Percentiles rank a stretch among this genome's conserved stretches.
phyloP scores from a whole-genome alignment of 2,329 filamentous ascomycete genomes.

The Epichloe amarillans region DNA sequence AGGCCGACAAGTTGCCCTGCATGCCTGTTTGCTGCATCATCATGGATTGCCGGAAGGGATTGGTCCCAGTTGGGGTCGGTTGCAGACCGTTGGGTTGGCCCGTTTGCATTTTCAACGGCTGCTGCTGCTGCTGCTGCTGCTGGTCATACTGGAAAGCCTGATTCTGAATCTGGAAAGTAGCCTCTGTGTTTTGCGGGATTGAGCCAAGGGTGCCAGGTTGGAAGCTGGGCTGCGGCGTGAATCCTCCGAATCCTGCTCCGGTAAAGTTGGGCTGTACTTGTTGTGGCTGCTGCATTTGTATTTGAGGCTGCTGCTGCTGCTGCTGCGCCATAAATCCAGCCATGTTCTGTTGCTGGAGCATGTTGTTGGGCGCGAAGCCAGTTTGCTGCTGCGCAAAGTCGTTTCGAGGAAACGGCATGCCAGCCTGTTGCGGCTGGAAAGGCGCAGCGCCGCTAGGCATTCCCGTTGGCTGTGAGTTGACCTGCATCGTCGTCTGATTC shows the following conservation, averaged over 20 bases:
- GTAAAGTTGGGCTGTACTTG: conserved; percentile 39
- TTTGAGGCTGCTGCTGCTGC: conserved; percentile 15
- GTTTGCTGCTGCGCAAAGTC: conserved; percentile 14
- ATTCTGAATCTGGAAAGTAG: conserved; percentile 32
- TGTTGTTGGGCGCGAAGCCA: conserved; percentile 15
- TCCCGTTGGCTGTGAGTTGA: conserved; percentile 23
- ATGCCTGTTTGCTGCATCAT: conserved; percentile 48
- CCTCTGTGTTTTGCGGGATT: conserved; percentile 44
- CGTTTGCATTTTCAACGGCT: conserved; percentile 13
- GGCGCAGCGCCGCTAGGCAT: conserved; percentile 20
- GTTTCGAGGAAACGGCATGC: conserved; percentile 17
- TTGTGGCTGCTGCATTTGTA: conserved; percentile 17
- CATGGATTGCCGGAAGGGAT: conserved; percentile 91
- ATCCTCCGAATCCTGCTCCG: conserved; percentile 75
- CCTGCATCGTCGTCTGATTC: conserved; percentile 61
- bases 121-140: conserved; percentile 11
- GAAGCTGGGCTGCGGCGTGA: conserved; percentile 50
- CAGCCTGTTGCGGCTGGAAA: conserved; percentile 27
- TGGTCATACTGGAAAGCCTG: conserved; percentile 9
- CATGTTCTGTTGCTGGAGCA: conserved; percentile 18
- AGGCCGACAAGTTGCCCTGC: conserved; percentile 9
- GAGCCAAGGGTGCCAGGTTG: conserved; percentile 38
- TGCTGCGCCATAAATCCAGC: conserved; percentile 14
- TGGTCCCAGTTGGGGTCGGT: conserved; percentile 43
- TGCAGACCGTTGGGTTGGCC: conserved; percentile 30